These are phyloP conservation scores for Intubia oerlemansii DNA, from an alignment of 2,329 filamentous ascomycete species.

Conservation along the genomic window DNA sequence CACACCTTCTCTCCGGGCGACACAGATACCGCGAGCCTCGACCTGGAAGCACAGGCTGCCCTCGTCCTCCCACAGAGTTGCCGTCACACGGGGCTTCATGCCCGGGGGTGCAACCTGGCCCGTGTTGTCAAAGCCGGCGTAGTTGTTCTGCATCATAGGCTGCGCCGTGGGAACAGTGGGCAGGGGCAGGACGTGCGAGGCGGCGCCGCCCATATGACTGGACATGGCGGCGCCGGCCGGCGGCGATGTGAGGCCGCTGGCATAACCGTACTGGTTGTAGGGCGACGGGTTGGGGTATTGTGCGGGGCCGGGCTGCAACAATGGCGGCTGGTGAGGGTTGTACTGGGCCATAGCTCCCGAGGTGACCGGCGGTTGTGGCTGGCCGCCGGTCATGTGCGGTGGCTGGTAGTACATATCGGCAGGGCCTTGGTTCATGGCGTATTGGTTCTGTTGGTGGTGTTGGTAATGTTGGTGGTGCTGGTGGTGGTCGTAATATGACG, in stretches of 20 bases:
- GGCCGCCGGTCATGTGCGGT: slow-evolving; percentile 56
- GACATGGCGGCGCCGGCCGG: slow-evolving; percentile 46
- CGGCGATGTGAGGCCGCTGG: slow-evolving; percentile 64
- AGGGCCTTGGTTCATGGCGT: slow-evolving; percentile 60
- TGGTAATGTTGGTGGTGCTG: slow-evolving; percentile 14
- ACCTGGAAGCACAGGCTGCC: slow-evolving; percentile 96
- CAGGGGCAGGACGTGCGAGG: slow-evolving; percentile 46
- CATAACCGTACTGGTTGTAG: slow-evolving; percentile 53
- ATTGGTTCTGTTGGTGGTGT: slow-evolving; percentile 21
- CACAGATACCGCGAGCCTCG: slow-evolving; percentile 87
- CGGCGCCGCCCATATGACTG: slow-evolving; percentile 41
- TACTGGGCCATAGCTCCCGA: slow-evolving; percentile 58
- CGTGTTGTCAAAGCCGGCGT: slow-evolving; percentile 51
- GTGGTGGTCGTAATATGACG: slow-evolving; percentile 18
- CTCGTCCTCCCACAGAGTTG: slow-evolving; percentile 95
- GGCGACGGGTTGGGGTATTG: slow-evolving; percentile 41
- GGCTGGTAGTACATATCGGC: slow-evolving; percentile 71
- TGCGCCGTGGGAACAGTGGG: slow-evolving; percentile 34
- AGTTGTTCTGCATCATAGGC: slow-evolving; percentile 26
- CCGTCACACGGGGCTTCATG: slow-evolving; percentile 91
- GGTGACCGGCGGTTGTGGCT: slow-evolving; percentile 54
- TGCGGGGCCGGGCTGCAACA: slow-evolving; percentile 50
- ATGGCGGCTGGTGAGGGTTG: slow-evolving; percentile 44
- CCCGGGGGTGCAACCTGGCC: slow-evolving; percentile 81
- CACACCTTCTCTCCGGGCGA: slow-evolving; percentile 77